A percentile compares a stretch with the other conserved stretches of the same genome.
Evolutionary conservation across 2,329 filamentous ascomycete genomes (phyloP).

Genomic region (Chrysoporthe puriensis): DNA sequence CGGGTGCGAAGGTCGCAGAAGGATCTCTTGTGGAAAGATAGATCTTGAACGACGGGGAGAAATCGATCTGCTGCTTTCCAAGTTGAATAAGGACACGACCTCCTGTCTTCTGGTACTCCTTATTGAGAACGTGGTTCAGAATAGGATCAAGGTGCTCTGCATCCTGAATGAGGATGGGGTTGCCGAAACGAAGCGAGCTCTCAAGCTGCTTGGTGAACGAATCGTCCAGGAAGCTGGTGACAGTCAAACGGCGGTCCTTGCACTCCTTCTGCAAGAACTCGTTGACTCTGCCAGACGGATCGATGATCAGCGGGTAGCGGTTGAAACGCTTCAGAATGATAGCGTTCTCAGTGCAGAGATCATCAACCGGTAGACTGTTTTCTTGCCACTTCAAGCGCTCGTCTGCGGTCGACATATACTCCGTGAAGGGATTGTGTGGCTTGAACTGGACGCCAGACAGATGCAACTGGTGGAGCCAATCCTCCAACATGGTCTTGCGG

Average conservation of each 20-base stretch:
- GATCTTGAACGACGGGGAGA: conserved; percentile 93
- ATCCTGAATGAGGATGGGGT: conserved; percentile 97
- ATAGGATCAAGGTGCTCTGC: conserved; percentile 97
- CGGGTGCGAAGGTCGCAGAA: conserved; percentile 91
- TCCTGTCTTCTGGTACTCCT: conserved; percentile 98
- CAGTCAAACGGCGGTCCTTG: conserved; percentile 89
- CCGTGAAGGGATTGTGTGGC: conserved; percentile 89
- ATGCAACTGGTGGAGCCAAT: conserved; percentile 92
- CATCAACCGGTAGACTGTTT: conserved; percentile 90
- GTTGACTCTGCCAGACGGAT: conserved; percentile 90
- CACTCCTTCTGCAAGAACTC: conserved; percentile 96
- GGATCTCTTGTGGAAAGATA: conserved; percentile 96
- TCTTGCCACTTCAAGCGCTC: conserved; percentile 95
- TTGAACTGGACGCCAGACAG: conserved; percentile 95
- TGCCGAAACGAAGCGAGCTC: conserved; percentile 95
- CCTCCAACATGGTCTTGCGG: conserved; percentile 95
- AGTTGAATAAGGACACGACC: conserved; percentile 98
- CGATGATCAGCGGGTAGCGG: conserved; percentile 96
- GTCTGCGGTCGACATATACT: conserved; percentile 95
- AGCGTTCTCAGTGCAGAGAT: conserved; percentile 97
- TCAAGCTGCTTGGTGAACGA: conserved; percentile 98
- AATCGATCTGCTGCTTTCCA: conserved; percentile 98
- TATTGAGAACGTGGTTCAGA: conserved; percentile 97
- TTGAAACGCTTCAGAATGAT: conserved; percentile 98
- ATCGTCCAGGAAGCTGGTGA: conserved; percentile 97